These are phyloP conservation scores for Pythium biforme DNA, from an alignment of 352 stramenopile species.

Conservation along the genomic window DNA sequence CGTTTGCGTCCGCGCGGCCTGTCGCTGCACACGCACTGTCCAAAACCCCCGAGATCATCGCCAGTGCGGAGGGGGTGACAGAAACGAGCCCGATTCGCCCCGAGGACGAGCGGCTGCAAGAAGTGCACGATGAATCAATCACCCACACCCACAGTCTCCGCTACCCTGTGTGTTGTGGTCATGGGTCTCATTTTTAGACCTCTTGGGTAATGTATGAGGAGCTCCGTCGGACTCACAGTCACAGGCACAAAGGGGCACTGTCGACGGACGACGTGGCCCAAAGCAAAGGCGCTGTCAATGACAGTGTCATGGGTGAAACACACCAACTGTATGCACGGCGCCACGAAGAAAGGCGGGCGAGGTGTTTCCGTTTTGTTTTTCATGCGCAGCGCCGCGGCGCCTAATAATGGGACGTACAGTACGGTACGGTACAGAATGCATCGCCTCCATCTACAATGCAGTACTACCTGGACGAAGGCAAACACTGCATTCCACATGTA, in stretches of 20 bases:
- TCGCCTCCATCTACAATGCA: too few species aligned
- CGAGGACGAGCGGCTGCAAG: neutral
- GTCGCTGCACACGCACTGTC: neutral
- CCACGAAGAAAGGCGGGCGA: too few species aligned
- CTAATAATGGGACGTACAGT: too few species aligned
- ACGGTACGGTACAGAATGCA: too few species aligned
- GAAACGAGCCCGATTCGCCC: neutral
- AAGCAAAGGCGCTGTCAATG: neutral
- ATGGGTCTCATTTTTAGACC: too few species aligned
- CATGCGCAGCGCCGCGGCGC: too few species aligned
- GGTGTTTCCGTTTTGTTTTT: too few species aligned
- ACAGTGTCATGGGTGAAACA: neutral
- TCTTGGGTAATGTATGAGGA: too few species aligned
- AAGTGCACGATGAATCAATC: too few species aligned
- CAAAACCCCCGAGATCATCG: neutral
- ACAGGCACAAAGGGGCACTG: neutral
- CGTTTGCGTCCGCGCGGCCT: neutral
- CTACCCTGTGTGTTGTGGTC: neutral
- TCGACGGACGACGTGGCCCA: neutral
- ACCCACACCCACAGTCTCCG: neutral
- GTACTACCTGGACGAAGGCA: too few species aligned
- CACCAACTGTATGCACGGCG: neutral
- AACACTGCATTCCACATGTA: too few species aligned
- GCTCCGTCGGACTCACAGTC: too few species aligned
- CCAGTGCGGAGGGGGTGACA: neutral